These are phyloP conservation scores for Puya raimondii DNA, from an alignment of 176 grass and related monocot species.

Conservation along the genomic window DNA sequence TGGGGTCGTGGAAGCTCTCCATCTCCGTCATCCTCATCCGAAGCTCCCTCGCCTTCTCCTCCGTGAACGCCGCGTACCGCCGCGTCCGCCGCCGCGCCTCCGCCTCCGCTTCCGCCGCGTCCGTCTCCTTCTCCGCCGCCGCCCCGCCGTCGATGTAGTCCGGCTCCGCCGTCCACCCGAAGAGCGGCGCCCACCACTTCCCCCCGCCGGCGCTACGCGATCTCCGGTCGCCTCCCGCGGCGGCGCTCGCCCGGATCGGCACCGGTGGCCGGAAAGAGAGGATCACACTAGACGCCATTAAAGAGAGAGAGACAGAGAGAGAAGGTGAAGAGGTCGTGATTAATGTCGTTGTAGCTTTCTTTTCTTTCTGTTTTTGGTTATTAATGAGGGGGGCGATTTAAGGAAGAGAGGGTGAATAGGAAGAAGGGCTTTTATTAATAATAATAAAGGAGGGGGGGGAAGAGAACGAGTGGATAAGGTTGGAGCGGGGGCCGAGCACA, in stretches of 20 bases:
- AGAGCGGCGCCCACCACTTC: constrained; percentile 90
- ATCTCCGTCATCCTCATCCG: constrained; percentile 66
- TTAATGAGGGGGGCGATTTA: too few species aligned
- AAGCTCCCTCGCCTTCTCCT: constrained; percentile 87
- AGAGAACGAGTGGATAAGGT: neutral
- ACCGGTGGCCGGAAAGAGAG: constrained; percentile 13
- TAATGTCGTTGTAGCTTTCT: neutral
- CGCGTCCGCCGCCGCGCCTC: neutral
- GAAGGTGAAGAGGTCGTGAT: too few species aligned
- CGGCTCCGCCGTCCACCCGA: constrained; percentile 65
- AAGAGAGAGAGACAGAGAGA: too few species aligned
- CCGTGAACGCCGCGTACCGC: constrained; percentile 61
- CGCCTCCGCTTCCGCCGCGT: neutral
- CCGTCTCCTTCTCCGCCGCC: neutral
- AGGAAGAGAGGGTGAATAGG: neutral
- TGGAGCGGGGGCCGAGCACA: neutral
- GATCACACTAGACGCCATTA: constrained; percentile 27
- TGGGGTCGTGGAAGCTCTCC: constrained; percentile 75
- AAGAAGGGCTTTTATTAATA: too few species aligned
- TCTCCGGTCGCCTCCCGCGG: constrained; percentile 9
- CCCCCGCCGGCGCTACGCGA: constrained; percentile 4
- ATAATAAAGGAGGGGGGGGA: too few species aligned
- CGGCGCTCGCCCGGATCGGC: constrained; percentile 9
- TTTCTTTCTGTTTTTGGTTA: neutral
- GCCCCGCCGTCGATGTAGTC: constrained; percentile 66